Evolutionary conservation across 78 protist genomes (phyloP), one percentile per base, ranked within the genome.

Genomic region (Monosiga brevicollis): DNA sequence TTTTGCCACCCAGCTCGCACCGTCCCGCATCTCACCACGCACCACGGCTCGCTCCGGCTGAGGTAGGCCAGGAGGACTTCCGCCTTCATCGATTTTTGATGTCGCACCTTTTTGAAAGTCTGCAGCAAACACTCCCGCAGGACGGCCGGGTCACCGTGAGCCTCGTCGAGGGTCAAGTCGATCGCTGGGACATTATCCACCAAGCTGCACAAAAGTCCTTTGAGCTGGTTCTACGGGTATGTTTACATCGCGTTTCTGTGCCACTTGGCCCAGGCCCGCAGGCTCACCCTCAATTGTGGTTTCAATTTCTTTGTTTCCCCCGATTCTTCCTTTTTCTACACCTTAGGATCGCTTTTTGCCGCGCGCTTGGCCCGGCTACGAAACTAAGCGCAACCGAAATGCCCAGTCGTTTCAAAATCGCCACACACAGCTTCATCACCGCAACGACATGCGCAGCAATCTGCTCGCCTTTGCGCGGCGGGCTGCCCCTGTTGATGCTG

Each of bases 51-150:
- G n/a, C n/a, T n/a, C n/a, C n/a, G n/a, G n/a, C n/a, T n/a, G n/a
- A n/a, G n/a, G n/a, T n/a, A n/a, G 84, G 84, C 20, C 23, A 11
- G 37, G 84, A 81, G 74, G 40, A 81, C 54, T 81, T 81, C 78
- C 54, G 62, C 49, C 74, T 81, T 2, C 84, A 81, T 34, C 3
- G 76, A 9, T 81, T 70, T 29, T 22, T 81, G 20, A 39, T 81
- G 71, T 6, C 55, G 35, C 84, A 81, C 76, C 62, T 81, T 49
- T 15, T 81, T 34, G 42, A 70, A 34, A 25, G 62, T 32, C 76
- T 34, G 15, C 23, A 73, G 84, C 49, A 42, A 32, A 10, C 10
- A 1, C 78, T 81, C 24, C 20, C 55, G 10, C 43, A 1, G 39
- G 20, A 39, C 76, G 84, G 78, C 71, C 9, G 3, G 25, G 37